phyloP scores from a whole-genome alignment of 2,329 filamentous ascomycete species.

The Cladophialophora exuberans region DNA sequence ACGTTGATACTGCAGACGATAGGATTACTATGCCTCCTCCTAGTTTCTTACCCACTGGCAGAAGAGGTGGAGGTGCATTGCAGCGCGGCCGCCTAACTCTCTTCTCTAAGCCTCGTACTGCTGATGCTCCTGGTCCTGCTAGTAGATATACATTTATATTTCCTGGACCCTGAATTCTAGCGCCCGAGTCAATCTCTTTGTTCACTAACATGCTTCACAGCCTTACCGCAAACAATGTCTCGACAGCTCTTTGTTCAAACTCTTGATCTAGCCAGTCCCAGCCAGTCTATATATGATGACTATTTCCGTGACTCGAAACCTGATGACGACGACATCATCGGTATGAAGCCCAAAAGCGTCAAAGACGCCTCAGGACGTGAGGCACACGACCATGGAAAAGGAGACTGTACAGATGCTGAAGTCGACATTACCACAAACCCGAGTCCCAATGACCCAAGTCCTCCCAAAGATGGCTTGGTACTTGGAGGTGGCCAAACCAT shows the following conservation, averaged over 20 bases:
- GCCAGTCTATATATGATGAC: constrained; percentile 2
- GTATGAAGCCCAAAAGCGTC: not conserved
- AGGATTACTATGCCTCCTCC: constrained; percentile 13
- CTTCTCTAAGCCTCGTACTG: constrained; percentile 20
- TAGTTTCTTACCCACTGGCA: constrained; percentile 23
- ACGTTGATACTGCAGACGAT: constrained; percentile 12
- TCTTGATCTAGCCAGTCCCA: constrained; percentile 3
- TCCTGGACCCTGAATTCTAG: constrained; percentile 20
- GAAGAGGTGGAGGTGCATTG: no score
- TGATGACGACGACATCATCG: constrained; percentile 1
- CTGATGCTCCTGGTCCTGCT: no score
- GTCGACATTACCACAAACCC: constrained; percentile 20
- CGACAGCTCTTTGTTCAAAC: constrained; percentile 15
- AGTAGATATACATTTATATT: constrained; percentile 18
- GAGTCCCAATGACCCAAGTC: constrained; percentile 18
- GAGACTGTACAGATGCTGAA: not conserved
- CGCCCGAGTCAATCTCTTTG: constrained; percentile 17
- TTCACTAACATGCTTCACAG: constrained; percentile 20
- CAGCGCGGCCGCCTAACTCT: constrained; percentile 16
- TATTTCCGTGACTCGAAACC: constrained; percentile 12
- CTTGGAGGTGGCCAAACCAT: constrained; percentile 26
- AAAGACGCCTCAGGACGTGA: not conserved
- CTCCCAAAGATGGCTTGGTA: constrained; percentile 18
- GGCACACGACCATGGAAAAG: constrained; percentile 9
- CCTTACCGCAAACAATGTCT: constrained; percentile 25